These are phyloP conservation scores for Sextonia rubra DNA, from an alignment of 164 flowering plant genomes.

Conservation along the genomic window DNA sequence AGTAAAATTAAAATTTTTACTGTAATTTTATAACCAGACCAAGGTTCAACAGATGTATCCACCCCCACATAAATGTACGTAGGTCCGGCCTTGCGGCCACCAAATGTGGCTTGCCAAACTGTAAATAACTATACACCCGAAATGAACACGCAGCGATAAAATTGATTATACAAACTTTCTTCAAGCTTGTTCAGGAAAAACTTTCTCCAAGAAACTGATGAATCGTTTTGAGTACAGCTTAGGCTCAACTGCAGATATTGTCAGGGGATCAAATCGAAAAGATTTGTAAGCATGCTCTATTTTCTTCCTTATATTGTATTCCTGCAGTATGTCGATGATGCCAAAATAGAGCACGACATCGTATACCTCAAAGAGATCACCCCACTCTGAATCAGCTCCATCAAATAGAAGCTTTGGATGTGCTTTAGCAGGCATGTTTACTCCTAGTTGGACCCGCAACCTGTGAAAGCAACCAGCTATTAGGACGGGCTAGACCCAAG, in stretches of 20 bases:
- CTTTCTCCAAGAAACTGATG: slow-evolving; percentile 58
- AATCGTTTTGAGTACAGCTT: slow-evolving; percentile 65
- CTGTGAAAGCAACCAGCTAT: slow-evolving; percentile 25
- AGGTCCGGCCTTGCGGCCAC: too few species aligned
- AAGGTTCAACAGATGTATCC: too few species aligned
- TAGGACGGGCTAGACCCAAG: background rate
- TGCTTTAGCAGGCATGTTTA: slow-evolving; percentile 97
- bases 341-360: slow-evolving; percentile 93
- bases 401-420: slow-evolving; percentile 42
- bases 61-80: too few species aligned
- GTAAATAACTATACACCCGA: background rate
- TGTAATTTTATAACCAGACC: too few species aligned
- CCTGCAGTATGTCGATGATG: slow-evolving; percentile 84
- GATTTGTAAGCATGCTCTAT: slow-evolving; percentile 79
- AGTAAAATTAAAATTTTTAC: too few species aligned
- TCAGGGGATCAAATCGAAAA: slow-evolving; percentile 50
- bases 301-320: slow-evolving; percentile 74
- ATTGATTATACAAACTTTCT: background rate
- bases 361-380: slow-evolving; percentile 76
- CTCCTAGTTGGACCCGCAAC: slow-evolving; percentile 82
- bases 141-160: background rate
- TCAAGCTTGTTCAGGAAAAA: slow-evolving; percentile 50
- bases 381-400: slow-evolving; percentile 27
- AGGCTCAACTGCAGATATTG: slow-evolving; percentile 81
- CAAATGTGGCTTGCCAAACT: too few species aligned